Base-by-base conservation (phyloP, 2,329 filamentous ascomycete species). In the Colletotrichum orchidophilum region DNA sequence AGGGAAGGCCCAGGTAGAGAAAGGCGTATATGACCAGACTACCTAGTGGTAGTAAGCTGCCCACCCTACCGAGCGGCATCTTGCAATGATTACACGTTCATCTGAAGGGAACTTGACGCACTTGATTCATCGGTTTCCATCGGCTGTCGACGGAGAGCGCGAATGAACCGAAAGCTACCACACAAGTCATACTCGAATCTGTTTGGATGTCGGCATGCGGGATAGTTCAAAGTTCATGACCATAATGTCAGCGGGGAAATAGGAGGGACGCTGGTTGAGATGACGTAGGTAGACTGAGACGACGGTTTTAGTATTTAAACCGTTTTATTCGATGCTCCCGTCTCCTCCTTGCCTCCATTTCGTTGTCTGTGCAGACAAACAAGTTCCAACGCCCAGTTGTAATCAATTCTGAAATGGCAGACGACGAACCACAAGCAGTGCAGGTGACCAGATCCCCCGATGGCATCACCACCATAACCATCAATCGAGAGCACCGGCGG, bases 401-500 rank as follows among this genome's bases (percentile, higher is more conserved):
- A 39, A 3, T 15, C 13, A 6, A 5, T 11, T 11, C 1, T 3
- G 4, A 13, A 4, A 46, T 63, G 21, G 24, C 11, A 24, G 31
- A 58, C 1, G 5, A n/a, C 13, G 53, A 63, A 27, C 3, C 13
- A 2, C 1, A 62, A 1, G 57, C 49, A 31, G 71, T 77, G 7
- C 69, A 72, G 24, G 73, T 76, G 12, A 64, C 58, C 52, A 75
- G 70, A 26, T 75, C 76, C 21, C 11, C 65, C 0, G 76, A 80
- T 1, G 87, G 87, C 57, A 87, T 90, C 74, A 87, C 87, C 0
- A 85, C 82, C n/a, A 86, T 90, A 66, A 83, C 85, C n/a, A 83
- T 90, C 73, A 84, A 87, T 76, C 83, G 87, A n/a, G 80, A 81
- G 0, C 77, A 84, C 13, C 80, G 83, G 27, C 83, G 83, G 62